Evolutionary conservation across 2,329 filamentous ascomycete species (phyloP).

Genomic region (Calcarisporium arbuscula): DNA sequence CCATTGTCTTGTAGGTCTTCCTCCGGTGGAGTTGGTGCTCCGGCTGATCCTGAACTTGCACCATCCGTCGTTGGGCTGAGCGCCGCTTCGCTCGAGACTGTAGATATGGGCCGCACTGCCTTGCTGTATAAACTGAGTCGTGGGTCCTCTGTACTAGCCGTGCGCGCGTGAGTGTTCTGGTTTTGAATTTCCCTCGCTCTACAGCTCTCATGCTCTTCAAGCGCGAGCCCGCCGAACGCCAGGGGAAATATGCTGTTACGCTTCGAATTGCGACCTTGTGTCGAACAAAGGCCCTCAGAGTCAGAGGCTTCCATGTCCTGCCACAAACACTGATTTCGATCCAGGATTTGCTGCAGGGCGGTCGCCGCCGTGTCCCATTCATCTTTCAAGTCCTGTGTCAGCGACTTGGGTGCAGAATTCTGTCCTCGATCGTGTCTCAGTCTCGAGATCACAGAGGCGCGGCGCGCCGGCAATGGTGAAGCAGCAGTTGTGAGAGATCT

Average conservation of each 20-base stretch:
- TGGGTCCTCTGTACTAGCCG: slow-evolving; percentile 6
- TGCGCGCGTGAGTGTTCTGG: slow-evolving; percentile 8
- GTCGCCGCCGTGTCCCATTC: slow-evolving; percentile 32
- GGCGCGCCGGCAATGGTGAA: slow-evolving; percentile 19
- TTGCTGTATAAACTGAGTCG: slow-evolving; percentile 12
- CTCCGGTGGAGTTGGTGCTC: slow-evolving; percentile 16
- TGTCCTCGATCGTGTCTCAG: slow-evolving; percentile 25
- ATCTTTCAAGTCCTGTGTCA: slow-evolving; percentile 30
- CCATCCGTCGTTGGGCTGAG: slow-evolving; percentile 29
- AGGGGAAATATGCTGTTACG: slow-evolving; percentile 17
- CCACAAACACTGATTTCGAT: slow-evolving; percentile 26
- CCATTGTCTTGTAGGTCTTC: slow-evolving; percentile 12
- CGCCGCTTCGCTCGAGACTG: slow-evolving; percentile 29
- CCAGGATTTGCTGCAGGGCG: slow-evolving; percentile 26
- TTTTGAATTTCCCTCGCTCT: slow-evolving; percentile 15
- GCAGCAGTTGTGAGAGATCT: slow-evolving; percentile 25
- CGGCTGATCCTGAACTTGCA: slow-evolving; percentile 23
- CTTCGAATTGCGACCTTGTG: slow-evolving; percentile 2
- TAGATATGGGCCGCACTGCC: slow-evolving; percentile 21
- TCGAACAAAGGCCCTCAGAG: background rate
- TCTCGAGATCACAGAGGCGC: slow-evolving; percentile 27
- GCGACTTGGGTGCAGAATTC: slow-evolving; percentile 20
- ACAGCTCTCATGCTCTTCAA: slow-evolving; percentile 21
- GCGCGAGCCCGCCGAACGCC: slow-evolving; percentile 31
- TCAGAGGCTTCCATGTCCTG: slow-evolving; percentile 20